A percentile compares a stretch with the other conserved stretches of the same genome.
Evolutionary conservation across 2,329 filamentous ascomycete species (phyloP).

Genomic region (Onygenales sp.): DNA sequence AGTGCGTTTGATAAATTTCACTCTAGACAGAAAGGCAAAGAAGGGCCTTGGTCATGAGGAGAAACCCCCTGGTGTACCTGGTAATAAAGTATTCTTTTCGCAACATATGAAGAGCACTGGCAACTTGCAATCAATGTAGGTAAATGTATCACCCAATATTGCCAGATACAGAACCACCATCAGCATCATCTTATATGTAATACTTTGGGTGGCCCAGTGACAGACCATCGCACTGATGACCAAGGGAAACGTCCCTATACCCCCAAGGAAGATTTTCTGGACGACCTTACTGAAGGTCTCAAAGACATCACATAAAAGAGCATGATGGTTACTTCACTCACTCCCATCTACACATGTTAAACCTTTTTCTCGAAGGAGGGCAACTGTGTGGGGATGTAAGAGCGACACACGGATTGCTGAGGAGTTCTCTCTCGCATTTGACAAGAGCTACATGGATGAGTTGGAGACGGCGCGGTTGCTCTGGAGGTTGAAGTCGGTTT

Average conservation of each 20-base stretch:
- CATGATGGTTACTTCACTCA: conserved; percentile 9
- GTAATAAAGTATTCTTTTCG: conserved; percentile 1
- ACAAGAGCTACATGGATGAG: not conserved
- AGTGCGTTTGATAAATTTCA: conserved; percentile 7
- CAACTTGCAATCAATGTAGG: conserved; percentile 9
- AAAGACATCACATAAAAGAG: not conserved
- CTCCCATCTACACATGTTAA: conserved; percentile 9
- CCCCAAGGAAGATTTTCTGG: conserved; percentile 5
- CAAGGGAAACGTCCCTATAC: conserved; percentile 1
- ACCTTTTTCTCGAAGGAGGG: conserved; percentile 7
- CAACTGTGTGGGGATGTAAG: conserved; percentile 2
- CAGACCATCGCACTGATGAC: conserved; percentile 4
- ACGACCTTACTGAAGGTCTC: conserved; percentile 2
- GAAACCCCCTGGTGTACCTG: conserved; percentile 4
- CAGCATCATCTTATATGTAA: conserved; percentile 3
- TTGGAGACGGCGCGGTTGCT: not conserved
- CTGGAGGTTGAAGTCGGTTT: not conserved
- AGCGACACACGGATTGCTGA: not conserved
- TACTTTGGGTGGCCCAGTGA: conserved; percentile 6
- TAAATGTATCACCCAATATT: conserved; percentile 5
- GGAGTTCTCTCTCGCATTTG: not conserved
- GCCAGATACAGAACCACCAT: conserved; percentile 5
- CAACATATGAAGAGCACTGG: conserved; percentile 9
- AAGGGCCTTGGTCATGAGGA: conserved; percentile 8
- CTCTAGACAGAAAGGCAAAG: not conserved